phyloP scores from a whole-genome alignment of 257 asterid species.

The Salvia rosmarinus region DNA sequence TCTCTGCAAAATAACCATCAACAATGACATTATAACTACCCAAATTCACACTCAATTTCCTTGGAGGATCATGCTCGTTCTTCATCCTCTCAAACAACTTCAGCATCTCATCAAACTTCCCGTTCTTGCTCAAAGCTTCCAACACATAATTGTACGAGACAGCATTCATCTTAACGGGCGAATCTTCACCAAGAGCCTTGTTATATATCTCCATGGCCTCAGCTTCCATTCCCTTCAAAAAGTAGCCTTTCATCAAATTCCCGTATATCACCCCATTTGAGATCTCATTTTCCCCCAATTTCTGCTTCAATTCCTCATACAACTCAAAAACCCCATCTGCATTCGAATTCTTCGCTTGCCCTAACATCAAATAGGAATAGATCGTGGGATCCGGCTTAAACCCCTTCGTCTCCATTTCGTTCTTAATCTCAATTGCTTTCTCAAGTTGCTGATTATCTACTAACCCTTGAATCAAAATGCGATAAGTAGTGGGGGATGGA shows the following conservation, averaged over 20 bases:
- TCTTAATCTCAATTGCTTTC: slow-evolving; percentile 68
- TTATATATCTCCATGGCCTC: slow-evolving; percentile 80
- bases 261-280: slow-evolving; percentile 81
- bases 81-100: slow-evolving; percentile 77
- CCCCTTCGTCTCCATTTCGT: slow-evolving; percentile 69
- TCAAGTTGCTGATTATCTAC: slow-evolving; percentile 66
- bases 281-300: slow-evolving; percentile 54
- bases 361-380: slow-evolving; percentile 76
- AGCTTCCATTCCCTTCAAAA: slow-evolving; percentile 80
- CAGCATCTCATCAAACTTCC: slow-evolving; percentile 81
- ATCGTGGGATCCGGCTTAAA: slow-evolving; percentile 57
- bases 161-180: slow-evolving; percentile 62
- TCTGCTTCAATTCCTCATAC: slow-evolving; percentile 83
- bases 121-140: slow-evolving; percentile 85
- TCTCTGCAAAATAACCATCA: slow-evolving; percentile 72
- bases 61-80: slow-evolving; percentile 78
- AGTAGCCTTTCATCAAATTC: slow-evolving; percentile 85
- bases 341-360: slow-evolving; percentile 59
- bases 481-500: slow-evolving; percentile 74
- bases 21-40: slow-evolving; percentile 88
- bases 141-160: slow-evolving; percentile 72
- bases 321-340: slow-evolving; percentile 65
- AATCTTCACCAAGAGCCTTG: slow-evolving; percentile 59
- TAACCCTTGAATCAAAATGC: slow-evolving; percentile 74
- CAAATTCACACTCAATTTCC: slow-evolving; percentile 68